Evolutionary conservation across 768 basidiomycete species (phyloP).

Genomic region (Tubosaeta sp.): DNA sequence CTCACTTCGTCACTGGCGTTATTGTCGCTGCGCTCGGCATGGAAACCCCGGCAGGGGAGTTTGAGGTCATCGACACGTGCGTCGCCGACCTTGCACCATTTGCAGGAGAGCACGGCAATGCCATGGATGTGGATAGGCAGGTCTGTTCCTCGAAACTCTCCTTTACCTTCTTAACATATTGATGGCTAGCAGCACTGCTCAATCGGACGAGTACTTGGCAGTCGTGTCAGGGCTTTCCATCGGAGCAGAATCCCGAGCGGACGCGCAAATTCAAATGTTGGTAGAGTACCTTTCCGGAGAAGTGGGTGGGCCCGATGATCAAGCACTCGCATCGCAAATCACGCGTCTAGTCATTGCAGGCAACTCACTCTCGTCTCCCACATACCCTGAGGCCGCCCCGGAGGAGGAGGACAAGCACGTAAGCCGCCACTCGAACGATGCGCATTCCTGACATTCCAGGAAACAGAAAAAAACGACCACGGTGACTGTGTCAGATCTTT

Average conservation of each 20-base stretch:
- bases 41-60: constrained; percentile 86
- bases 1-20: constrained; percentile 82
- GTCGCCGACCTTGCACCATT: constrained; percentile 74
- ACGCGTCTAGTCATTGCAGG: constrained; percentile 87
- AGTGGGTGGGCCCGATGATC: constrained; percentile 64
- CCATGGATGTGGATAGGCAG: constrained; percentile 71
- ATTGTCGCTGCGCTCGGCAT: constrained; percentile 87
- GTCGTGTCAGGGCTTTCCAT: constrained; percentile 83
- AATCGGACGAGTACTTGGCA: constrained; percentile 74
- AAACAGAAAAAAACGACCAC: constrained; percentile 65
- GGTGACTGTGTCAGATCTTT: constrained; percentile 48
- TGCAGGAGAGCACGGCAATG: constrained; percentile 26
- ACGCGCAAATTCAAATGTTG: constrained; percentile 80
- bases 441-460: constrained; percentile 12
- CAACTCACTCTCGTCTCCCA: constrained; percentile 68
- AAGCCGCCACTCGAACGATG: constrained; percentile 23
- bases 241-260: constrained; percentile 55
- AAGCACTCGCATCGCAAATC: constrained; percentile 62
- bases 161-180: constrained; percentile 9
- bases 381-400: constrained; percentile 30
- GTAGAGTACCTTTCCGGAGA: constrained; percentile 88
- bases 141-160: constrained; percentile 2
- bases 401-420: constrained; percentile 53
- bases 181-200: constrained; percentile 9
- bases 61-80: constrained; percentile 89